phyloP scores from a whole-genome alignment of 2,329 filamentous ascomycete genomes.

The Dothidotthia symphoricarpi region DNA sequence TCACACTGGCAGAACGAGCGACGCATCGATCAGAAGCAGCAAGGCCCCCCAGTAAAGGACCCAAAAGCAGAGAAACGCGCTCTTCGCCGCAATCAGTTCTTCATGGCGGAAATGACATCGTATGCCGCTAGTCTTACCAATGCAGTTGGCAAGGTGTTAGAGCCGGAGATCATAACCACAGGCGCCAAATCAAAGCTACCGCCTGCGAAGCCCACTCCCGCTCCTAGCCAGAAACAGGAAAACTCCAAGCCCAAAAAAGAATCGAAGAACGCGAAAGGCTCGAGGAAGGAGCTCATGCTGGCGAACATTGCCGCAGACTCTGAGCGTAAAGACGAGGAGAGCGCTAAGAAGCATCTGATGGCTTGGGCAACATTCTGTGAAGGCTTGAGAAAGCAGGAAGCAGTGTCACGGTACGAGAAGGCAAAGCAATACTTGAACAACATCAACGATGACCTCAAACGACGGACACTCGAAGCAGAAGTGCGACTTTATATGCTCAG shows the following conservation, averaged over 20 bases:
- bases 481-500: slow-evolving; percentile 52
- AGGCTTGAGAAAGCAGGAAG: slow-evolving; percentile 50
- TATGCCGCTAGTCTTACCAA: slow-evolving; percentile 72
- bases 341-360: slow-evolving; percentile 42
- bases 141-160: slow-evolving; percentile 59
- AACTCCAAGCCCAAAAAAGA: slow-evolving; percentile 22
- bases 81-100: slow-evolving; percentile 58
- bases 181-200: slow-evolving; percentile 20
- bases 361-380: slow-evolving; percentile 49
- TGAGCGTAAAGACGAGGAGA: slow-evolving; percentile 45
- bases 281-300: slow-evolving; percentile 46
- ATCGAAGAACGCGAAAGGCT: slow-evolving; percentile 31
- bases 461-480: slow-evolving; percentile 46
- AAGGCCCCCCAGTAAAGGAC: slow-evolving; percentile 31
- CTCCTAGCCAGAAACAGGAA: slow-evolving; percentile 12
- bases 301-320: slow-evolving; percentile 45
- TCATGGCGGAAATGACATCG: slow-evolving; percentile 64
- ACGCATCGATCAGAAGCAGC: slow-evolving; percentile 46
- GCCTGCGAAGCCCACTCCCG: slow-evolving; percentile 6
- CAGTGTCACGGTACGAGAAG: slow-evolving; percentile 50
- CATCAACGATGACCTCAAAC: slow-evolving; percentile 42
- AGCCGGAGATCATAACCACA: slow-evolving; percentile 64
- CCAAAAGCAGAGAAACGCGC: slow-evolving; percentile 35
- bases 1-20: slow-evolving; percentile 65
- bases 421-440: slow-evolving; percentile 50